Conservation (phyloP, 495 filamentous ascomycete genomes). For the Penicillium odoratum region DNA sequence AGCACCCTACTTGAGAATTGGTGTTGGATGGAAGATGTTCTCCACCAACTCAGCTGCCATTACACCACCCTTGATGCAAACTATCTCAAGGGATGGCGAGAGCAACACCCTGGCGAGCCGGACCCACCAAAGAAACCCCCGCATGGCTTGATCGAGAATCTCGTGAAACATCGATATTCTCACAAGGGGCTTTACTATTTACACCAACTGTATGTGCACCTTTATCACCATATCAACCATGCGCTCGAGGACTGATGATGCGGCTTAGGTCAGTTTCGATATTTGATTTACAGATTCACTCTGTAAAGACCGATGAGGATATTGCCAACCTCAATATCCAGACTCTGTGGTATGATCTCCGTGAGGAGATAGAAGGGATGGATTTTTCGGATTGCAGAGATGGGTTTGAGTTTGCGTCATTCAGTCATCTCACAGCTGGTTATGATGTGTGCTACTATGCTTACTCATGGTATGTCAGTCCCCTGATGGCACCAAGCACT, state of each 20-base stretch:
- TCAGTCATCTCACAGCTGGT: slow-evolving; percentile 1
- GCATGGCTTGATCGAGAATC: background rate
- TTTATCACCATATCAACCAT: too few species aligned
- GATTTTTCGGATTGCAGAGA: background rate
- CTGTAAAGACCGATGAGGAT: background rate
- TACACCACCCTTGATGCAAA: background rate
- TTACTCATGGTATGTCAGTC: background rate
- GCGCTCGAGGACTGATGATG: background rate
- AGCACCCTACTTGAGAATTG: background rate
- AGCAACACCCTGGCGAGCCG: background rate
- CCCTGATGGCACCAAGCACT: background rate
- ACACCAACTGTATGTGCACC: background rate
- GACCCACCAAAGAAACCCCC: background rate
- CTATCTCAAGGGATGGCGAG: background rate
- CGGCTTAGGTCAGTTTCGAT: background rate
- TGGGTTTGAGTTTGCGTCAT: background rate
- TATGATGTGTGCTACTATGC: slow-evolving; percentile 1
- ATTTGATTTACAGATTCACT: background rate
- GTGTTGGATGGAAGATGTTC: slow-evolving; percentile 1
- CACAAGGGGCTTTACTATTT: background rate
- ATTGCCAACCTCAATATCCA: background rate
- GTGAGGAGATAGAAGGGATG: background rate
- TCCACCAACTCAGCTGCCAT: background rate
- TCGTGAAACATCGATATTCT: background rate
- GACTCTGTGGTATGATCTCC: background rate